Evolutionary conservation across 2,329 filamentous ascomycete genomes (phyloP).

Genomic region (Nothophaeocryptopus gaeumannii): DNA sequence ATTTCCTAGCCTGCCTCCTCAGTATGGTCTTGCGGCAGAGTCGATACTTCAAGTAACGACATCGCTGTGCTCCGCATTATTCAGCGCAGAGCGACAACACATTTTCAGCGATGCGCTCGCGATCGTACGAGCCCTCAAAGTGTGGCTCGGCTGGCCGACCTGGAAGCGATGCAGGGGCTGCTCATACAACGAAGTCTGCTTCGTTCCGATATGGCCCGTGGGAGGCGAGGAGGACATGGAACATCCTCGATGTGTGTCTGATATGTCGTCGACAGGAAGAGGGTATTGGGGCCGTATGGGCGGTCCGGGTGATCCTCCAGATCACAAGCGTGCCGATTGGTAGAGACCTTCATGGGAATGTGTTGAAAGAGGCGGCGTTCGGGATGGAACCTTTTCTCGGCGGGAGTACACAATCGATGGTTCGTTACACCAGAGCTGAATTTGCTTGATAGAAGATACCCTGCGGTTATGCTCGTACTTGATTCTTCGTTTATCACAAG

Average conservation of each 20-base stretch:
- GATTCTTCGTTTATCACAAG: too few relatives aligned
- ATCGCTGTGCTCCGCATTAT: slow-evolving; percentile 37
- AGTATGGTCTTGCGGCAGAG: slow-evolving; percentile 29
- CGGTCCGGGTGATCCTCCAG: neutral
- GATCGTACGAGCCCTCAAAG: slow-evolving; percentile 43
- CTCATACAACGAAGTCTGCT: slow-evolving; percentile 54
- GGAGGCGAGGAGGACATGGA: slow-evolving; percentile 56
- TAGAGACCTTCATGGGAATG: too few relatives aligned
- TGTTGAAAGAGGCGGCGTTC: too few relatives aligned
- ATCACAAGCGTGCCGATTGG: too few relatives aligned
- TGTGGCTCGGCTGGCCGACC: slow-evolving; percentile 56
- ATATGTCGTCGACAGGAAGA: slow-evolving; percentile 23
- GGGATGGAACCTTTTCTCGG: too few relatives aligned
- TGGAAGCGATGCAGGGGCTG: slow-evolving; percentile 60
- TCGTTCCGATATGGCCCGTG: slow-evolving; percentile 64
- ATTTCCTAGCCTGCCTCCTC: slow-evolving; percentile 23
- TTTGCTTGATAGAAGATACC: too few relatives aligned
- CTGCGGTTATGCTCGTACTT: too few relatives aligned
- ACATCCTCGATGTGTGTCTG: slow-evolving; percentile 43
- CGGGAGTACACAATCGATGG: too few relatives aligned
- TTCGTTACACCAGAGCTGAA: too few relatives aligned
- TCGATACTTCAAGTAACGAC: slow-evolving; percentile 33
- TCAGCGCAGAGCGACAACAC: slow-evolving; percentile 22
- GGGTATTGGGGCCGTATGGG: slow-evolving; percentile 24
- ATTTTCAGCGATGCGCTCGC: slow-evolving; percentile 29